These are phyloP conservation scores for Lumnitzera littorea DNA, from an alignment of 345 rosid genomes.

Conservation along the genomic window DNA sequence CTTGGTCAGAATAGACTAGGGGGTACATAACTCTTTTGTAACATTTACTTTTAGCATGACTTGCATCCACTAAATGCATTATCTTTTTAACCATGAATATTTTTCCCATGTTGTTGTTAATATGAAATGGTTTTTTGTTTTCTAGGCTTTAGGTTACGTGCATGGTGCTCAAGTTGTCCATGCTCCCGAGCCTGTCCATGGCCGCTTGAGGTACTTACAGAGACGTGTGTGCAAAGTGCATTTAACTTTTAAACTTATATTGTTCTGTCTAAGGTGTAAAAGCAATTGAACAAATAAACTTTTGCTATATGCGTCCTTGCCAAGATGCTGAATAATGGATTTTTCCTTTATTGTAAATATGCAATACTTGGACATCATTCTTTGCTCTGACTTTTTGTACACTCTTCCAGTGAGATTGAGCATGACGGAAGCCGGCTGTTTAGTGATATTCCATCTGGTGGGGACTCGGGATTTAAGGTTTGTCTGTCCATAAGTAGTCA, in stretches of 20 bases:
- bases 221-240: conserved; percentile 2
- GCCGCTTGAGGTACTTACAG: conserved; percentile 72
- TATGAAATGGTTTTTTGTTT: conserved; percentile 12
- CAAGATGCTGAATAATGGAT: background rate
- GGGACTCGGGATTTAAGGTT: conserved; percentile 83
- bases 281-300: no score
- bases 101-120: background rate
- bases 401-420: conserved; percentile 65
- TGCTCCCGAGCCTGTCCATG: conserved; percentile 92
- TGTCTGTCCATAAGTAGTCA: conserved; percentile 9
- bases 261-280: background rate
- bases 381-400: conserved; percentile 3
- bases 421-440: conserved; percentile 70
- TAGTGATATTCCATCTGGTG: conserved; percentile 69
- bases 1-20: no score
- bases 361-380: background rate
- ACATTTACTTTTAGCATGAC: background rate
- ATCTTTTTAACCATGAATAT: background rate
- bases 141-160: conserved; percentile 86
- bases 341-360: background rate
- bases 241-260: conserved; percentile 3
- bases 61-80: no score
- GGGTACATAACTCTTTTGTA: no score
- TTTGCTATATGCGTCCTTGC: background rate
- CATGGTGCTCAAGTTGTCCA: conserved; percentile 85